Evolutionary conservation across 768 basidiomycete species (phyloP).

Genomic region (Hygrophorus pudorinus): DNA sequence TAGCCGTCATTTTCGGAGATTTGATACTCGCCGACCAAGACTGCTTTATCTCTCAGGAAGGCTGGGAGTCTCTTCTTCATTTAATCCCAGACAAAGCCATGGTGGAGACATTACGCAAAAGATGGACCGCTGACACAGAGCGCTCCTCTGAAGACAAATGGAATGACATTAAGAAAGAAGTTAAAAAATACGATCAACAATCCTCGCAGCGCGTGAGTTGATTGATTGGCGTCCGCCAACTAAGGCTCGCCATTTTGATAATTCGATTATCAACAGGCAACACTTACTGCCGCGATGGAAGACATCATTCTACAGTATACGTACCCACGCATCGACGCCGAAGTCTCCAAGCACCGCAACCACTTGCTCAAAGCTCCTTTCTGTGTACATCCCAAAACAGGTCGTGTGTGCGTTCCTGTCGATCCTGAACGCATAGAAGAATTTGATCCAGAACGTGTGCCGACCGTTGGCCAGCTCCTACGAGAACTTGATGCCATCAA

Average conservation of each 20-base stretch:
- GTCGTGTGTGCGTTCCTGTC: conserved; percentile 89
- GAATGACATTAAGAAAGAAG: conserved; percentile 44
- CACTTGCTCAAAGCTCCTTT: conserved; percentile 98
- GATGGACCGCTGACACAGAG: conserved; percentile 48
- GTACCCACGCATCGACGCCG: conserved; percentile 92
- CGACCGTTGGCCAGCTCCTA: conserved; percentile 79
- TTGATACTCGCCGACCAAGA: conserved; percentile 80
- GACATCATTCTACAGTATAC: conserved; percentile 91
- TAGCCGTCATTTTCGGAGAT: conserved; percentile 48
- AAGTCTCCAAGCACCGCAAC: conserved; percentile 95
- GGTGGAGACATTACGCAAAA: conserved; percentile 34
- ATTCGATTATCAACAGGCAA: conserved; percentile 15
- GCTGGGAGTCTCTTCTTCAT: conserved; percentile 65
- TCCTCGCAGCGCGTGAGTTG: conserved; percentile 23
- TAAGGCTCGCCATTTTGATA: conserved; percentile 8
- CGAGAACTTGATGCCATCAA: conserved; percentile 54
- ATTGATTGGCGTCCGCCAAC: conserved; percentile 1
- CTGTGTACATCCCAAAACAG: conserved; percentile 94
- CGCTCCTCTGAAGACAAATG: conserved; percentile 65
- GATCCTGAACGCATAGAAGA: conserved; percentile 64
- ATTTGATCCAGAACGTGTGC: conserved; percentile 81
- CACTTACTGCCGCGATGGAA: conserved; percentile 48
- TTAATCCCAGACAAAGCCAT: conserved; percentile 59
- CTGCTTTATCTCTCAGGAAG: conserved; percentile 59
- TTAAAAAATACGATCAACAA: conserved; percentile 23